Evolutionary conservation across 176 grass and related monocot species (phyloP).

Genomic region (Elymus sibiricus): DNA sequence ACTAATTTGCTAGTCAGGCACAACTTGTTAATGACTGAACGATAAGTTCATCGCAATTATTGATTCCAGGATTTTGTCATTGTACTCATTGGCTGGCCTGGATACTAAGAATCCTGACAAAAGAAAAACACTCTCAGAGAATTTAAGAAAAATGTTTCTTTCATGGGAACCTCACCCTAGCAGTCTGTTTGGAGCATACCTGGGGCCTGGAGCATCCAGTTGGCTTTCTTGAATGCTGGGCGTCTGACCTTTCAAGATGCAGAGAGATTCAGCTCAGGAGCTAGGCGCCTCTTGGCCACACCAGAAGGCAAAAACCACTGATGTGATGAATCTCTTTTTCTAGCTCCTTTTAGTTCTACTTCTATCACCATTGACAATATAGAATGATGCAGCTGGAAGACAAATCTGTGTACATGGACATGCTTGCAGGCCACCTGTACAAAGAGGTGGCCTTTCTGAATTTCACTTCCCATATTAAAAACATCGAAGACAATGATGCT

Average conservation of each 20-base stretch:
- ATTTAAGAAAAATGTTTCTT: constrained; percentile 8
- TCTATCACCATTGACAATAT: background rate
- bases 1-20: background rate
- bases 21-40: constrained; percentile 7
- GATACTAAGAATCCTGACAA: constrained; percentile 24
- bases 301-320: constrained; percentile 11
- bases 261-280: constrained; percentile 16
- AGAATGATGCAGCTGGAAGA: background rate
- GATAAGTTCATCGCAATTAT: background rate
- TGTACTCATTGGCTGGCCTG: constrained; percentile 6
- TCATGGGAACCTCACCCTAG: background rate
- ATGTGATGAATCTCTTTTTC: background rate
- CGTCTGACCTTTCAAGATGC: constrained; percentile 25
- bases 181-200: background rate
- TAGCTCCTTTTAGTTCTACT: background rate
- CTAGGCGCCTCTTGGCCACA: constrained; percentile 18
- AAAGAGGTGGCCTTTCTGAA: background rate
- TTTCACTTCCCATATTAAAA: background rate
- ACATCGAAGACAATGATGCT: background rate
- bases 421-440: background rate
- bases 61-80: constrained; percentile 16
- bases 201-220: background rate
- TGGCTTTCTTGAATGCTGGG: background rate
- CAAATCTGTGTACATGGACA: background rate
- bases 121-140: background rate